Evolutionary conservation across 768 basidiomycete genomes (phyloP).

Genomic region (Boletus pseudopeckii): DNA sequence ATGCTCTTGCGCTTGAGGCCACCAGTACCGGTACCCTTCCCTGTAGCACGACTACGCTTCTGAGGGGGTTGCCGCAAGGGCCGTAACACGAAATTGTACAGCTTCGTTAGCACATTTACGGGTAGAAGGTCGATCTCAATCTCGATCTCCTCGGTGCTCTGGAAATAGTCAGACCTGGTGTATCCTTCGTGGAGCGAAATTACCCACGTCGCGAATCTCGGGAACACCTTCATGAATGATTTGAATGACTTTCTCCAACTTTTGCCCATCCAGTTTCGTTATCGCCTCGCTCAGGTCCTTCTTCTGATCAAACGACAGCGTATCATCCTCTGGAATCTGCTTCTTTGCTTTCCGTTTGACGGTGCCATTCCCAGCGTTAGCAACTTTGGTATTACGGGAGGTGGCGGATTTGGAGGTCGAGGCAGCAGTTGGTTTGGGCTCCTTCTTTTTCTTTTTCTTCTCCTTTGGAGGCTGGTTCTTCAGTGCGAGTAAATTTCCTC

Average conservation of each 20-base stretch:
- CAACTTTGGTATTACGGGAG: conserved; percentile 45
- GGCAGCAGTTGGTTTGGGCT: conserved; percentile 51
- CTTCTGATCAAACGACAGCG: conserved; percentile 94
- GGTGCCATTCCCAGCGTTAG: conserved; percentile 34
- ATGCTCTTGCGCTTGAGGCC: conserved; percentile 92
- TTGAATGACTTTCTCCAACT: conserved; percentile 86
- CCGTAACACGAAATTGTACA: conserved; percentile 93
- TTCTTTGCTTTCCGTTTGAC: conserved; percentile 69
- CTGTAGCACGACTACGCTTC: conserved; percentile 55
- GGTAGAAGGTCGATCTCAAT: conserved; percentile 95
- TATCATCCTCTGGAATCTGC: conserved; percentile 69
- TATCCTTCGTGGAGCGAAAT: conserved; percentile 6
- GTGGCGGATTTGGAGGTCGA: conserved; percentile 59
- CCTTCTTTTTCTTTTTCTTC: conserved; percentile 73
- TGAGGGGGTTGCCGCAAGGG: conserved; percentile 66
- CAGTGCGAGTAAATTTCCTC: conserved; percentile 60
- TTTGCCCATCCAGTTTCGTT: conserved; percentile 73
- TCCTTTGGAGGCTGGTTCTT: conserved; percentile 55
- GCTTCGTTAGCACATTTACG: conserved; percentile 78
- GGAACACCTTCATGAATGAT: conserved; percentile 95
- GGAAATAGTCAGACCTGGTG: conserved; percentile 20
- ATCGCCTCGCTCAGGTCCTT: conserved; percentile 97
- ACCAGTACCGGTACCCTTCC: conserved; percentile 83
- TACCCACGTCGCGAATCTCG: conserved; percentile 85
- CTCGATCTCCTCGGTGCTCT: conserved; percentile 98